Conservation (phyloP, 768 basidiomycete species). For the Neoboletus subvelutipes region DNA sequence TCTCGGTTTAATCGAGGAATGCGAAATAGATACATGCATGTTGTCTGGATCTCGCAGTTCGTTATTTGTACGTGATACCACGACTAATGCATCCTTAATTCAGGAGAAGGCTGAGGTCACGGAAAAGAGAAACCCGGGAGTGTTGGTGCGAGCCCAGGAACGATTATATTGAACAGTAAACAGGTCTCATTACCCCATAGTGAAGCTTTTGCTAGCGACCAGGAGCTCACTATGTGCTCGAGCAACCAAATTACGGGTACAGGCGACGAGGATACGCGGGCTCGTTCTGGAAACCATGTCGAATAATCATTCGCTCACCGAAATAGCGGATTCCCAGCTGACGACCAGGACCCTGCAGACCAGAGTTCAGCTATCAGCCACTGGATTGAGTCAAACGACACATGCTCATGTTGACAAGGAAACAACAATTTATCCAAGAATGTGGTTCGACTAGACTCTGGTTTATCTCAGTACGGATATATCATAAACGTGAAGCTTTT, state of each 20-base stretch:
- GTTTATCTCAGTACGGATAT: not conserved
- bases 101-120: slow-evolving; percentile 28
- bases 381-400: slow-evolving; percentile 5
- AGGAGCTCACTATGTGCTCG: not conserved
- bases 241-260: not conserved
- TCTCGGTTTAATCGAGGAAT: slow-evolving; percentile 13
- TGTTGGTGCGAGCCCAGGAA: slow-evolving; percentile 1
- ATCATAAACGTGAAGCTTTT: slow-evolving; percentile 1
- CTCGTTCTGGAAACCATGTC: not conserved
- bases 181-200: not conserved
- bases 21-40: slow-evolving; percentile 15
- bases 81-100: slow-evolving; percentile 19
- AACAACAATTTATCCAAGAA: slow-evolving; percentile 16
- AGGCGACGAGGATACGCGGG: not conserved
- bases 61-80: slow-evolving; percentile 31
- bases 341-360: slow-evolving; percentile 1
- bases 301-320: not conserved
- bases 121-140: slow-evolving; percentile 2
- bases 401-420: slow-evolving; percentile 12
- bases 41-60: not conserved
- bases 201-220: not conserved
- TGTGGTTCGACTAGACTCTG: not conserved
- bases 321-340: not conserved
- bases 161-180: not conserved
- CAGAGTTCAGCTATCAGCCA: not conserved